Evolutionary conservation across 2,329 filamentous ascomycete genomes (phyloP).

Genomic region (Eutypella sp.): DNA sequence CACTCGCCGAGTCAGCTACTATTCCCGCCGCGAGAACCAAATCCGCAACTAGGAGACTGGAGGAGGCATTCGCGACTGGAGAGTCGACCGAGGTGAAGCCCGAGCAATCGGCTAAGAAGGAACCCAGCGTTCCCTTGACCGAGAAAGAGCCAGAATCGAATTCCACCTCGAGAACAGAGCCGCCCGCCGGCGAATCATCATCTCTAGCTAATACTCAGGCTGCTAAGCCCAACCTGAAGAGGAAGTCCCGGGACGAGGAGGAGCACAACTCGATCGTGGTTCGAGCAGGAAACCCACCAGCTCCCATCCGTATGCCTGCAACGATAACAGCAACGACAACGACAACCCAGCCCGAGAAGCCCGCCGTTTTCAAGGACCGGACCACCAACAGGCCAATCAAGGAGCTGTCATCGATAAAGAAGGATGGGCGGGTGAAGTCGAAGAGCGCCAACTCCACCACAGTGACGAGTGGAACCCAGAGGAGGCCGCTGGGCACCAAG

Average conservation of each 20-base stretch:
- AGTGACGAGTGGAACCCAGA: slow-evolving; percentile 21
- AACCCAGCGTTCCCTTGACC: slow-evolving; percentile 3
- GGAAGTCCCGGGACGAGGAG: slow-evolving; percentile 52
- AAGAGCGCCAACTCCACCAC: slow-evolving; percentile 1
- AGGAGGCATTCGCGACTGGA: slow-evolving; percentile 7
- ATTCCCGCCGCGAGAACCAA: slow-evolving; percentile 3
- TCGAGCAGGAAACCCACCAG: slow-evolving; percentile 27
- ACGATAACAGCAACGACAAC: slow-evolving; percentile 16
- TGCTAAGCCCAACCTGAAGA: slow-evolving; percentile 49
- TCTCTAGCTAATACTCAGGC: slow-evolving; percentile 15
- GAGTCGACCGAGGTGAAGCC: background rate
- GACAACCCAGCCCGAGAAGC: slow-evolving; percentile 26
- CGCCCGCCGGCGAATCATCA: too few relatives aligned
- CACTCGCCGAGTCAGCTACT: slow-evolving; percentile 8
- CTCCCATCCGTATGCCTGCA: too few relatives aligned
- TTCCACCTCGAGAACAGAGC: too few relatives aligned
- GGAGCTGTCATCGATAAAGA: slow-evolving; percentile 37
- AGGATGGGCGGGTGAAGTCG: slow-evolving; percentile 33
- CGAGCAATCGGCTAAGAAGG: slow-evolving; percentile 2
- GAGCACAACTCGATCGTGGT: slow-evolving; percentile 44
- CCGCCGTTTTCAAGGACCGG: slow-evolving; percentile 27
- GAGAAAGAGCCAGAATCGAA: background rate
- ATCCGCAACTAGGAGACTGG: slow-evolving; percentile 4
- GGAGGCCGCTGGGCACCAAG: slow-evolving; percentile 51
- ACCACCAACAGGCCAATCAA: slow-evolving; percentile 37